Evolutionary conservation across 2,329 filamentous ascomycete species (phyloP).

Genomic region (Pleurostoma richardsiae): DNA sequence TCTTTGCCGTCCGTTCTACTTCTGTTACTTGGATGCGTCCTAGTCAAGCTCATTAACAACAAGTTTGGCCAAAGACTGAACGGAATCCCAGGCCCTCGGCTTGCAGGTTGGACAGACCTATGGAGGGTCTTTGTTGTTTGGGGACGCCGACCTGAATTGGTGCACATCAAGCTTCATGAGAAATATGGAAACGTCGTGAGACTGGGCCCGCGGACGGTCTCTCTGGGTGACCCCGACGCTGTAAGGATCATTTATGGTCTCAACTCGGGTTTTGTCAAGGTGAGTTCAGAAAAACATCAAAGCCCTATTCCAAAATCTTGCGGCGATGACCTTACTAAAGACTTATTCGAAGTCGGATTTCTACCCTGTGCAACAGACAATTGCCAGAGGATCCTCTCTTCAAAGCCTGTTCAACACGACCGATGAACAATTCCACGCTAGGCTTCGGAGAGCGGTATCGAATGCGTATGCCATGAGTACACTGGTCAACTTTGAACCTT

Average conservation of each 20-base stretch:
- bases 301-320: too few species aligned
- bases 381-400: slow-evolving; percentile 10
- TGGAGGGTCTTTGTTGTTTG: not conserved
- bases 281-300: not conserved
- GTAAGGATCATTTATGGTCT: slow-evolving; percentile 8
- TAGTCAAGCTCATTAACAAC: slow-evolving; percentile 1
- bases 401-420: slow-evolving; percentile 16
- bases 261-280: slow-evolving; percentile 6
- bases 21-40: not conserved
- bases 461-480: slow-evolving; percentile 16
- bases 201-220: slow-evolving; percentile 9
- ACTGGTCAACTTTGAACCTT: slow-evolving; percentile 15
- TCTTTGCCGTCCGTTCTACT: not conserved
- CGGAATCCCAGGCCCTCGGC: not conserved
- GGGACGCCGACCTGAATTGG: slow-evolving; percentile 1
- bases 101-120: not conserved
- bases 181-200: slow-evolving; percentile 7
- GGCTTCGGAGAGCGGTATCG: slow-evolving; percentile 12
- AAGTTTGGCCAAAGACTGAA: slow-evolving; percentile 3
- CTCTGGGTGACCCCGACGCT: slow-evolving; percentile 5
- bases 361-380: slow-evolving; percentile 13
- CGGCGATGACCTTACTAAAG: not conserved
- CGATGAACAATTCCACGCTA: slow-evolving; percentile 13
- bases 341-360: slow-evolving; percentile 10
- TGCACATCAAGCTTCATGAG: slow-evolving; percentile 7